Conservation (phyloP, 73 alveolate genomes). For the Paramecium octaurelia region DNA sequence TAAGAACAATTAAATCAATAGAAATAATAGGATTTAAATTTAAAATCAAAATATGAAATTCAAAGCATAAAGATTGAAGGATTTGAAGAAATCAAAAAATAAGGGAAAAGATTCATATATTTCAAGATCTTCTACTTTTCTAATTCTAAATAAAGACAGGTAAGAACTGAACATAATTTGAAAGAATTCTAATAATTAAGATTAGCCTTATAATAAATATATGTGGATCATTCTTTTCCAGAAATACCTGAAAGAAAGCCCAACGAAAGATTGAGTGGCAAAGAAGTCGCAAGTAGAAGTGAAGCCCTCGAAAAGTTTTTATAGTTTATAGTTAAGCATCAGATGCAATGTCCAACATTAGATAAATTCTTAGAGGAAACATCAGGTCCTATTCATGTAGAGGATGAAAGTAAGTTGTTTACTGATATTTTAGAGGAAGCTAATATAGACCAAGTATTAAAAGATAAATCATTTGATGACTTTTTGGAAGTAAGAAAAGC, state of each 20-base stretch:
- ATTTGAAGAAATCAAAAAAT: slow-evolving; percentile 12
- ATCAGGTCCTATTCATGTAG: neutral
- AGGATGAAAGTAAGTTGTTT: neutral
- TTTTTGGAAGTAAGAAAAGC: neutral
- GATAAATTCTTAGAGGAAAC: slow-evolving; percentile 8
- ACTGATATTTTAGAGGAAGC: neutral
- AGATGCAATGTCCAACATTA: neutral
- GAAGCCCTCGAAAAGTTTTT: neutral
- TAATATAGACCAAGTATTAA: neutral
- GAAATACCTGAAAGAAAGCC: neutral
- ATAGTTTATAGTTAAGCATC: neutral
- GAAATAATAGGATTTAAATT: neutral
- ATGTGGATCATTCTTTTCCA: neutral
- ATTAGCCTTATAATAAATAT: neutral
- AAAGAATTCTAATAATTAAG: neutral
- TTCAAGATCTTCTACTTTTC: neutral
- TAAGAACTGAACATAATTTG: neutral
- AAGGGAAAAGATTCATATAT: slow-evolving; percentile 3
- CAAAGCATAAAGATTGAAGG: neutral
- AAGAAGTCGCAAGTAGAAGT: neutral
- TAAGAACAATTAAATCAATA: neutral
- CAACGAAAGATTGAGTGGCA: neutral
- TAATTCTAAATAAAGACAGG: neutral
- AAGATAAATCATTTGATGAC: neutral
- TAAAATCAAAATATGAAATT: neutral